A percentile compares a stretch with the other conserved stretches of the same genome.
phyloP scores from a whole-genome alignment of 2,329 filamentous ascomycete species.

The Nemania bipapillata region DNA sequence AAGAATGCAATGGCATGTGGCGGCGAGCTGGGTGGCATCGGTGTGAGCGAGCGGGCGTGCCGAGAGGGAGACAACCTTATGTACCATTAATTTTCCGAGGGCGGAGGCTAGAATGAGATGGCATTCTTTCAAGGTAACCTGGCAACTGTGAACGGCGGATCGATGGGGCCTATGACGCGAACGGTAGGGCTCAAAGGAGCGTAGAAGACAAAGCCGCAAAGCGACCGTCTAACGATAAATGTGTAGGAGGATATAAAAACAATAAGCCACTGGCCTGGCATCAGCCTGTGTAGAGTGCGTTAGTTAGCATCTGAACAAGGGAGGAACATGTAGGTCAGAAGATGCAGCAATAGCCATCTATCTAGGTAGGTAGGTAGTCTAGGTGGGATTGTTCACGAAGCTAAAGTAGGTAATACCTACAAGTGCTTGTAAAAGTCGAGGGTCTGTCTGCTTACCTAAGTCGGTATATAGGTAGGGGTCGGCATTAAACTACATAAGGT shows the following conservation, averaged over 20 bases:
- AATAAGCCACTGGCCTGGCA: slow-evolving; percentile 34
- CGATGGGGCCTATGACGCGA: slow-evolving; percentile 28
- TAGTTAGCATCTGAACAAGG: slow-evolving; percentile 34
- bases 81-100: slow-evolving; percentile 43
- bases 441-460: not conserved
- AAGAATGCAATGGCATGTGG: slow-evolving; percentile 13
- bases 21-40: slow-evolving; percentile 7
- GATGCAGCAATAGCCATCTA: slow-evolving; percentile 2
- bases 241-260: slow-evolving; percentile 34
- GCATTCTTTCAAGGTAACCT: slow-evolving; percentile 47
- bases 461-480: too few relatives aligned
- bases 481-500: too few relatives aligned
- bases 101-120: slow-evolving; percentile 43
- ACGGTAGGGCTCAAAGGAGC: slow-evolving; percentile 37
- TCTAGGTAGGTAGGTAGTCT: too few relatives aligned
- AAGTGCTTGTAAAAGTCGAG: too few relatives aligned
- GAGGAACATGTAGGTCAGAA: not conserved
- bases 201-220: slow-evolving; percentile 27
- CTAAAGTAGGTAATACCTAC: too few relatives aligned
- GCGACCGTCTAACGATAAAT: slow-evolving; percentile 24
- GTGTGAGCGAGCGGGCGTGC: slow-evolving; percentile 10
- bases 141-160: slow-evolving; percentile 40
- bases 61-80: slow-evolving; percentile 39
- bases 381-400: not conserved
- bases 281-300: slow-evolving; percentile 28